Conservation (phyloP, 371 early-diverging fungal species). For the Coemansia sp. region DNA sequence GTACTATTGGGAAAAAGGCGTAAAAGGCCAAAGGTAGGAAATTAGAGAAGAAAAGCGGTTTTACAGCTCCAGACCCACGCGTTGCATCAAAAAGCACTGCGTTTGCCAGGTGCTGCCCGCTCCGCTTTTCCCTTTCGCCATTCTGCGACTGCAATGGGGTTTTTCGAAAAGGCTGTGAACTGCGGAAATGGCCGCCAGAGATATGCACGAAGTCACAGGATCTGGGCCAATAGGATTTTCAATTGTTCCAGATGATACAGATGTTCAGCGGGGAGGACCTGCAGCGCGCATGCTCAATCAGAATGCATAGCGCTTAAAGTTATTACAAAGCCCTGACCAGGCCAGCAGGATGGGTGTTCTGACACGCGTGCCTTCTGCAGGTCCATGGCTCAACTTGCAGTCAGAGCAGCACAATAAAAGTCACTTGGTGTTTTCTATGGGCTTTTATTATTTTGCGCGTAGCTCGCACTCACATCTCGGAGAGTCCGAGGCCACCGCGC, state of each 20-base stretch:
- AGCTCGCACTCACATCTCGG: background rate
- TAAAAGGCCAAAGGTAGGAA: background rate
- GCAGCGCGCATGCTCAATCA: background rate
- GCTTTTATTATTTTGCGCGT: too few relatives aligned
- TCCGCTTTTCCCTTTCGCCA: background rate
- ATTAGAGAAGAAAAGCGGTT: background rate
- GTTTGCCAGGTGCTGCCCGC: background rate
- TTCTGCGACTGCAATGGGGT: background rate
- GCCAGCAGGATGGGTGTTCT: background rate
- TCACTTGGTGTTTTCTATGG: background rate
- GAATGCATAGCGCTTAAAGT: background rate
- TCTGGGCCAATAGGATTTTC: slow-evolving; percentile 10
- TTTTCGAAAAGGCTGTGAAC: background rate
- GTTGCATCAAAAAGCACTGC: background rate
- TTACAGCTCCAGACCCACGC: background rate
- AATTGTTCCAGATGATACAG: slow-evolving; percentile 4
- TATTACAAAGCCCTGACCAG: background rate
- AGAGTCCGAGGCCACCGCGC: background rate
- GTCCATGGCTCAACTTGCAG: background rate
- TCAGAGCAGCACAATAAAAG: background rate
- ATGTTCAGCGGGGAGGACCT: background rate
- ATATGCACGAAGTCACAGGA: slow-evolving; percentile 5
- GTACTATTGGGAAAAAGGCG: background rate
- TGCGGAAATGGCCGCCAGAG: background rate
- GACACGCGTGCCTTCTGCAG: background rate